Evolutionary conservation across 1,284 basidiomycete species (phyloP).

Genomic region (Apiotrichum laibachii): DNA sequence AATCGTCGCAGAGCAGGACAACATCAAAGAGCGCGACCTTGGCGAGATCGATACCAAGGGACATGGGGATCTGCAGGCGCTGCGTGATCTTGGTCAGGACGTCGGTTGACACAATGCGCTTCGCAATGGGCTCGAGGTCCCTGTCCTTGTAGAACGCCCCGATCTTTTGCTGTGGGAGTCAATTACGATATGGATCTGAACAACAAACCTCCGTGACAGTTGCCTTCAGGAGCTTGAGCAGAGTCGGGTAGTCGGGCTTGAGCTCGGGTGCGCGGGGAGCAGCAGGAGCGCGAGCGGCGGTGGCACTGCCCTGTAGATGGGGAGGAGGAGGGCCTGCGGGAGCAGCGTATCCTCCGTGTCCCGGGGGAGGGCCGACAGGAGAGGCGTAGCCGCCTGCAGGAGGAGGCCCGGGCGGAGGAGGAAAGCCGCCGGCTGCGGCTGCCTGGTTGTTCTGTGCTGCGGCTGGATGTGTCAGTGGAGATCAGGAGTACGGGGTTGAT

Average conservation of each 20-base stretch:
- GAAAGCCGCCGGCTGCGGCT: neutral
- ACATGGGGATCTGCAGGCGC: conserved; percentile 36
- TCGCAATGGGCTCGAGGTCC: conserved; percentile 7
- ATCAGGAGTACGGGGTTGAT: neutral
- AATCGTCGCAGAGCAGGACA: conserved; percentile 51
- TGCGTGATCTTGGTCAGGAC: neutral
- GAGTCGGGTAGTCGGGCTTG: conserved; percentile 1
- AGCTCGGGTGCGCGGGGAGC: neutral
- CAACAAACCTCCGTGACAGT: conserved; percentile 4
- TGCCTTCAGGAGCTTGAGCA: neutral
- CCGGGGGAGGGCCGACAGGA: neutral
- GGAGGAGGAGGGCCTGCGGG: neutral
- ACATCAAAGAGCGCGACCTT: conserved; percentile 50
- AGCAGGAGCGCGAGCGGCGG: neutral
- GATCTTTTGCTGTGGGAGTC: neutral
- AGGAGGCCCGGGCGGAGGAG: neutral
- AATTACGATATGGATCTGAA: too few species aligned
- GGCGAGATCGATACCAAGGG: conserved; percentile 51
- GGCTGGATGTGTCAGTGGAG: neutral
- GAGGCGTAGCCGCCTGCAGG: neutral
- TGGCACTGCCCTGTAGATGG: neutral
- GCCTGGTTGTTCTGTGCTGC: conserved; percentile 2
- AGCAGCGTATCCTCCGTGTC: neutral
- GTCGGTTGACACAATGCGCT: neutral
- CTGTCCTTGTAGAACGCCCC: conserved; percentile 4